A percentile compares a stretch with the other conserved stretches of the same genome.
Conservation (phyloP, 2,329 filamentous ascomycete species). For the Pseudogymnoascus sp. region DNA sequence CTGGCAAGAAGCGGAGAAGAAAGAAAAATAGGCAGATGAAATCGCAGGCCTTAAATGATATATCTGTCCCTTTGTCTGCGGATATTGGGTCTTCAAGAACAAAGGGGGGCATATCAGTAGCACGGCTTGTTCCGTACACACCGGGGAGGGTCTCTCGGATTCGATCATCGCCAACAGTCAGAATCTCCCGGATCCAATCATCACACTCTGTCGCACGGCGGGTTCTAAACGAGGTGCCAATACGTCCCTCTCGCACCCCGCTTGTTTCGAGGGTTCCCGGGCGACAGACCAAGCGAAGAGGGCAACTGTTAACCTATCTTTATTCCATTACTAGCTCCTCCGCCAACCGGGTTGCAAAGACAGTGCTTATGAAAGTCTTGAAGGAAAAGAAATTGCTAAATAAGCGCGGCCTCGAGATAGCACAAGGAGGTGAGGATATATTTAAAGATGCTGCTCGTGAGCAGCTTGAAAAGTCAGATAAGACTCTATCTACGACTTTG, state of each 20-base stretch:
- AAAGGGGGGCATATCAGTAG: neutral
- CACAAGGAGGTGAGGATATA: neutral
- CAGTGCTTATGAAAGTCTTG: slow-evolving; percentile 60
- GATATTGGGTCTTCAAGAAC: neutral
- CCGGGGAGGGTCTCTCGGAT: neutral
- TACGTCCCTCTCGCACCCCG: neutral
- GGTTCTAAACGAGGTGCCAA: neutral
- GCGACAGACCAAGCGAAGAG: neutral
- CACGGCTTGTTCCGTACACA: neutral
- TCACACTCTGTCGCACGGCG: neutral
- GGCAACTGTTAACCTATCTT: neutral
- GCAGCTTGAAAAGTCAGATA: neutral
- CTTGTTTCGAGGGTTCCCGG: neutral
- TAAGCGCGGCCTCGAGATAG: neutral
- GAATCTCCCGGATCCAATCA: neutral
- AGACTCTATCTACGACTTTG: neutral
- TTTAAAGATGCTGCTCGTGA: neutral
- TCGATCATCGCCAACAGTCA: neutral
- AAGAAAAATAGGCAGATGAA: neutral
- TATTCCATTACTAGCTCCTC: neutral
- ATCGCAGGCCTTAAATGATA: neutral
- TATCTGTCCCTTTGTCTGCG: neutral
- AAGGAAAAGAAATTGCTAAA: slow-evolving; percentile 47
- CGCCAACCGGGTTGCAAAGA: neutral
- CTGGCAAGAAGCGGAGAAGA: neutral